These are phyloP conservation scores for Pichia sp. DNA, from an alignment of 1,139 yeast species.

Conservation along the genomic window DNA sequence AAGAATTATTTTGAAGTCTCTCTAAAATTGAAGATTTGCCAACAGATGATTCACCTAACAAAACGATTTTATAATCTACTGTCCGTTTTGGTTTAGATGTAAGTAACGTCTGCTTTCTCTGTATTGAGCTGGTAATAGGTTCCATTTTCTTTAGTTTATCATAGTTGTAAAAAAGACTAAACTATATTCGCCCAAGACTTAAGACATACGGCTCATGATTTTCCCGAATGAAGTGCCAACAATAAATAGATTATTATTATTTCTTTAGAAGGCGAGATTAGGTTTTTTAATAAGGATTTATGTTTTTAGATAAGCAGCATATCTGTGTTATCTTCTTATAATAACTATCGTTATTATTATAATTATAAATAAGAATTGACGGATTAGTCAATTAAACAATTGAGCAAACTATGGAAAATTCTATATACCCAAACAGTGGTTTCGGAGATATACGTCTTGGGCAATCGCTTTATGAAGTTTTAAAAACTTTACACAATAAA, in stretches of 20 bases:
- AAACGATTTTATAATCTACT: slow-evolving; percentile 44
- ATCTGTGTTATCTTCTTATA: no score
- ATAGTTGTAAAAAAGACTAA: no score
- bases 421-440: slow-evolving; percentile 8
- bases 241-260: no score
- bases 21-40: slow-evolving; percentile 61
- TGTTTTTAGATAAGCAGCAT: no score
- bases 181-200: not conserved
- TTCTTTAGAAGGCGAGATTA: no score
- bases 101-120: slow-evolving; percentile 4
- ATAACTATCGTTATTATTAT: no score
- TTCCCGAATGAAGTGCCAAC: no score
- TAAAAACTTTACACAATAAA: slow-evolving; percentile 15
- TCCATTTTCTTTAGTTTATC: no score
- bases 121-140: no score
- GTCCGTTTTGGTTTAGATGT: slow-evolving; percentile 19
- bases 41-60: slow-evolving; percentile 62
- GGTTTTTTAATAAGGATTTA: no score
- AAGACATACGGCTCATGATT: no score
- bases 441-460: slow-evolving; percentile 4
- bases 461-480: slow-evolving; percentile 20
- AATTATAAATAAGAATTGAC: no score
- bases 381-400: not conserved
- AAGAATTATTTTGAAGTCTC: slow-evolving; percentile 56
- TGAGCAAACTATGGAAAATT: not conserved